Base-by-base conservation (phyloP, 768 basidiomycete genomes). In the Leccinum obscurum region DNA sequence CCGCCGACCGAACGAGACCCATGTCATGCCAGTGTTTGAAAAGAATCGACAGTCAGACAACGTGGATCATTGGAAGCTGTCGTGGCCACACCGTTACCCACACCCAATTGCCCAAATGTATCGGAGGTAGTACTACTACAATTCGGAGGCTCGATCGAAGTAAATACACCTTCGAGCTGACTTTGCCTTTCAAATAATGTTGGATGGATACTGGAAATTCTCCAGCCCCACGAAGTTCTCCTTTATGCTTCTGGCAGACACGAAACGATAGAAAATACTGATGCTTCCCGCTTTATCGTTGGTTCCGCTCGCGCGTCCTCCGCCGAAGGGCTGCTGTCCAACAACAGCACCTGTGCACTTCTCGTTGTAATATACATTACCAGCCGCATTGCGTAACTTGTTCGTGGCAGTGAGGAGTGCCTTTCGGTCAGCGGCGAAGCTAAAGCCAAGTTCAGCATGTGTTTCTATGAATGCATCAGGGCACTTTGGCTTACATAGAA, bases 281-380 rank as follows among this genome's bases (percentile, higher is more conserved):
- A 92, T 85, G 63, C 91, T 93, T 24, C 91, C 97, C 1, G 95
- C 94, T 78, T 98, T 99, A 76, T 98, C 97, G 79, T 98, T 98
- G 63, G 96, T 99, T 30, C 97, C 96, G 70, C 90, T 93, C 34
- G 83, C 91, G 39, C 95, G 86, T 2, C 87, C 92, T 32, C 97
- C 97, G 52, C 97, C 97, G 71, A 99, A 99, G 11, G 97, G 96
- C 76, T 99, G 95, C 74, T 98, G 95, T 9, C 95, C 96, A 37
- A 98, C 94, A 53, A 93, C 92, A n/a, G 94, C 95, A 34, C 94
- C 94, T 2, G 96, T 99, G 76, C 94, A 98, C 75, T 96, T 95
- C 67, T 98, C 95, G 75, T 98, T 98, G 78, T 95, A 93, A 80
- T 99, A 99, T 57, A 96, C 87, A 74, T 98, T 99, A 3, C 97